Evolutionary conservation across 495 filamentous ascomycete genomes (phyloP).

Genomic region (Lepraria neglecta): DNA sequence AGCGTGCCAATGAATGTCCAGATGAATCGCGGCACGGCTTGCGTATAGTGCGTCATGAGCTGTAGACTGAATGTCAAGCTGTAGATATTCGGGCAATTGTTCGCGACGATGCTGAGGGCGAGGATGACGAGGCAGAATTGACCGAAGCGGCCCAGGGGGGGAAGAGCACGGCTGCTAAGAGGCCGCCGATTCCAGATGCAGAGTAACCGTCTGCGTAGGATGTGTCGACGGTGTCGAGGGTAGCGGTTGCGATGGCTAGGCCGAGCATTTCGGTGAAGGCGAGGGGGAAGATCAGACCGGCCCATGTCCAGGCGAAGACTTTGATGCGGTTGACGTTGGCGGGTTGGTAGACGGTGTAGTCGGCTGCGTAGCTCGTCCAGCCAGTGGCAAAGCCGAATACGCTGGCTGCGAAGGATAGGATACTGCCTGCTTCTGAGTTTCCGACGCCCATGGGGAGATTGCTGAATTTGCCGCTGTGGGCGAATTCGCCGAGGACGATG

Average conservation of each 20-base stretch:
- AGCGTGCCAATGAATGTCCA: conserved; percentile 65
- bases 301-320: conserved; percentile 64
- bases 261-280: conserved; percentile 76
- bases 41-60: conserved; percentile 57
- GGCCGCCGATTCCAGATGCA: conserved; percentile 59
- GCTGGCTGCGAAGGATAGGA: conserved; percentile 67
- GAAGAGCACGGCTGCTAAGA: conserved; percentile 61
- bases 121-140: conserved; percentile 78
- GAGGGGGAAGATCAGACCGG: conserved; percentile 64
- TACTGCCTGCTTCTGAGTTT: conserved; percentile 52
- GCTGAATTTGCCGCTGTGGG: conserved; percentile 64
- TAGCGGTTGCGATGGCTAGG: conserved; percentile 64
- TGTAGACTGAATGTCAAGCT: conserved; percentile 71
- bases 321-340: conserved; percentile 48
- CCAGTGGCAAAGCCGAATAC: conserved; percentile 75
- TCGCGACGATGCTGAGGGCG: conserved; percentile 72
- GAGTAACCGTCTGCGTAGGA: conserved; percentile 57
- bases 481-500: conserved; percentile 67
- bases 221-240: conserved; percentile 42
- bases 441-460: conserved; percentile 61
- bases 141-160: conserved; percentile 65
- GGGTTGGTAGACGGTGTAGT: conserved; percentile 82
- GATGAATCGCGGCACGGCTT: conserved; percentile 67
- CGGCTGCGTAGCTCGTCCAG: conserved; percentile 73
- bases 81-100: conserved; percentile 88